Evolutionary conservation across 768 basidiomycete genomes (phyloP).

Genomic region (Amanita fuliginea): DNA sequence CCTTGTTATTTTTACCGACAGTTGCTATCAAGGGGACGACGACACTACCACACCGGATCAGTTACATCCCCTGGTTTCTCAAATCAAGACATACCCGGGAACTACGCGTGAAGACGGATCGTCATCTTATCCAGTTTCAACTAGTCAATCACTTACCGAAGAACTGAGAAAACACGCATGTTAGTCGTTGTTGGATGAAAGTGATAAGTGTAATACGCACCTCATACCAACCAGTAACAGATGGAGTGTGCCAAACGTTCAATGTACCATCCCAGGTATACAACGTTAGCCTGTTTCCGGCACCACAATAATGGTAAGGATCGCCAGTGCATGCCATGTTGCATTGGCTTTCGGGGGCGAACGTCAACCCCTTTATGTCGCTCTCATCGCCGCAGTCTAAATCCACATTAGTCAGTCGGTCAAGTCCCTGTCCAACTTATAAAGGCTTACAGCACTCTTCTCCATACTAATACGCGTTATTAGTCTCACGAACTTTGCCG

Average conservation of each 20-base stretch:
- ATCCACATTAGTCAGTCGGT: background rate
- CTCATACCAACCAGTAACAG: slow-evolving; percentile 60
- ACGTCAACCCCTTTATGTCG: slow-evolving; percentile 35
- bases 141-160: slow-evolving; percentile 24
- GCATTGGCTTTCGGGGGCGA: slow-evolving; percentile 33
- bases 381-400: slow-evolving; percentile 61
- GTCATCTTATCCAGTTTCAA: background rate
- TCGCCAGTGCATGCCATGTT: slow-evolving; percentile 57
- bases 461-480: slow-evolving; percentile 30
- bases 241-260: slow-evolving; percentile 55
- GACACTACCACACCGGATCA: slow-evolving; percentile 28
- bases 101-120: slow-evolving; percentile 19
- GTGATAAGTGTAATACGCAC: slow-evolving; percentile 23
- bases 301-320: slow-evolving; percentile 59
- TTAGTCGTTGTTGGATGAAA: background rate
- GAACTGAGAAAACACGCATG: slow-evolving; percentile 21
- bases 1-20: slow-evolving; percentile 72
- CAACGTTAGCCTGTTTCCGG: slow-evolving; percentile 37
- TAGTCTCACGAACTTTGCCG: background rate
- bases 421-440: too few species aligned
- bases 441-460: slow-evolving; percentile 59
- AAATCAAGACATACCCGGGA: slow-evolving; percentile 28
- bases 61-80: slow-evolving; percentile 1
- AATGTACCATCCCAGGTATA: slow-evolving; percentile 44
- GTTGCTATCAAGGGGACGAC: slow-evolving; percentile 68